Base-by-base conservation (phyloP, 495 filamentous ascomycete species). In the Rusavskia elegans region DNA sequence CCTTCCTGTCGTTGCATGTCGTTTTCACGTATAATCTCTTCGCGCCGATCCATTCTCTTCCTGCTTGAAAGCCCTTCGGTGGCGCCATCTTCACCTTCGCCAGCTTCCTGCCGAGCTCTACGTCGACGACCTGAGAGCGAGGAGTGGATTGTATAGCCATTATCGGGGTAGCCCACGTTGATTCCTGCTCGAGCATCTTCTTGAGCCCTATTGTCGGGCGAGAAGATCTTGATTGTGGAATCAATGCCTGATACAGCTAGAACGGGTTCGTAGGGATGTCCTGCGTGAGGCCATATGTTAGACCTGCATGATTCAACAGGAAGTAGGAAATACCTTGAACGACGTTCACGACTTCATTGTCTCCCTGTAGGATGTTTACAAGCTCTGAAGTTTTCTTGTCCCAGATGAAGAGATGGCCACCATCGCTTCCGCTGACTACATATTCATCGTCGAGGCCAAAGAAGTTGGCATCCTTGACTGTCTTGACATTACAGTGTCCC, bases 151-250 rank as follows among this genome's bases (percentile, higher is more conserved):
- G 65, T 61, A n/a, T 62, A 58, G 48, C 64, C 64, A 27, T 61
- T 41, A 13, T 57, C 45, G 27, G 50, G 48, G 27, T 49, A 52
- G 50, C 54, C 53, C 48, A 83, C 72, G 36, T 79, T 77, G 45
- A 78, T 63, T 5, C 79, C 81, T 3, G 66, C 62, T 16, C 71
- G 68, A 23, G 81, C 81, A 49, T 75, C 67, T 10, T 71, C 68
- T 56, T 85, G 79, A 1, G 76, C 76, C 3, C 68, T 66, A 48
- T 63, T 68, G 59, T 87, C 83, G 1, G 81, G 67, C 0, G 78
- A 82, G 68, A 87, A 87, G 23, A 87, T 79, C 55, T 87, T 87
- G 67, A 87, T 78, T 1, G 83, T 86, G 38, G 79, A 75, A 56
- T 87, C 83, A 32, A 87, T 87, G 17, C 83, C 83, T 0, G 79